A percentile compares a stretch with the other conserved stretches of the same genome.
phyloP scores from a whole-genome alignment of 768 basidiomycete genomes.

The Lentinula boryana region DNA sequence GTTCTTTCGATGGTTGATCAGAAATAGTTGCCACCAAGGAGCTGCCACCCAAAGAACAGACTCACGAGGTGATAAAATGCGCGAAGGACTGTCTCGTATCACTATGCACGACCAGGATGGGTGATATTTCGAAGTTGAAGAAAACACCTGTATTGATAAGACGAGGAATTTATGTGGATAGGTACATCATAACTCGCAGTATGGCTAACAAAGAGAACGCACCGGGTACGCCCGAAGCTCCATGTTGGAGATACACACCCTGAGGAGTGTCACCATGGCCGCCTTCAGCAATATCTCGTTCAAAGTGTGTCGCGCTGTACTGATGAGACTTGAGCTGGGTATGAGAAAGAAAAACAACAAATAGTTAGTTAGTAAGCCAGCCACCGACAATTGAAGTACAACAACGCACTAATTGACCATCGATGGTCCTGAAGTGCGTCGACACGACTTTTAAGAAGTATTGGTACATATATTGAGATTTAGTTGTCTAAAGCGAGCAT shows the following conservation, averaged over 20 bases:
- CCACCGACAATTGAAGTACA: background rate
- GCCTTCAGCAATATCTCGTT: slow-evolving; percentile 81
- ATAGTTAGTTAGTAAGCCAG: background rate
- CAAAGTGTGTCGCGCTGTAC: slow-evolving; percentile 94
- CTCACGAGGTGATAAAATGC: slow-evolving; percentile 96
- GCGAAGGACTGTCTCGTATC: slow-evolving; percentile 94
- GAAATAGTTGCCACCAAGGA: background rate
- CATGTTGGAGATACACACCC: slow-evolving; percentile 72
- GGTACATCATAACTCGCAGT: background rate
- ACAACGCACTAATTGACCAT: slow-evolving; percentile 56
- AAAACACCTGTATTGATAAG: slow-evolving; percentile 48
- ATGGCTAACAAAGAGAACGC: background rate
- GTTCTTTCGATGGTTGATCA: slow-evolving; percentile 44
- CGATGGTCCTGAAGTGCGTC: slow-evolving; percentile 82
- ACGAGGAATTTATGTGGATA: background rate
- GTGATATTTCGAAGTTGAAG: slow-evolving; percentile 96
- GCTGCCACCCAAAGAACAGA: slow-evolving; percentile 9
- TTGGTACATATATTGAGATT: slow-evolving; percentile 92
- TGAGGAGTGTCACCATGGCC: slow-evolving; percentile 47
- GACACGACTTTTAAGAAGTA: slow-evolving; percentile 99
- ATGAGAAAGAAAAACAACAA: background rate
- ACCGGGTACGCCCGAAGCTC: slow-evolving; percentile 65
- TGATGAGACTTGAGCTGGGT: slow-evolving; percentile 86
- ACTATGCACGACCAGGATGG: slow-evolving; percentile 87
- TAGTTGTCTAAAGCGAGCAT: slow-evolving; percentile 50